phyloP scores from a whole-genome alignment of 352 stramenopile species.

The Saprolegnia parasitica region DNA sequence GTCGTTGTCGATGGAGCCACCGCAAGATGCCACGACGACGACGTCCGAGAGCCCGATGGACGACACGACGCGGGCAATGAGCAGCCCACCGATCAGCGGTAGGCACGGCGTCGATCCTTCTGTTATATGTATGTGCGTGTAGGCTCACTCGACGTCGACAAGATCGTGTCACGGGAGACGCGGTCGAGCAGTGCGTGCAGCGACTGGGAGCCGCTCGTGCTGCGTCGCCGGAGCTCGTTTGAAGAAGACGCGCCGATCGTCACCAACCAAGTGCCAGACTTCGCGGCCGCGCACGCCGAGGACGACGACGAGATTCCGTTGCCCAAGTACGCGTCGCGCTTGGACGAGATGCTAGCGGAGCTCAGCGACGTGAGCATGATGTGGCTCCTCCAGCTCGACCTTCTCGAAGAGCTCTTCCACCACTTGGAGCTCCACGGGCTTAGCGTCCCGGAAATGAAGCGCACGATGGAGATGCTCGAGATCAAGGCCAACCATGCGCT shows the following conservation, averaged over 20 bases:
- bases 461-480: slow-evolving; percentile 7
- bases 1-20: neutral
- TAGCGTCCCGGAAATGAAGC: neutral
- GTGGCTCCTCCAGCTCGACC: slow-evolving; percentile 18
- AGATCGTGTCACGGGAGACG: neutral
- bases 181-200: neutral
- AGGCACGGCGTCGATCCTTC: no score
- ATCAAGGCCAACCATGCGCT: slow-evolving; percentile 1
- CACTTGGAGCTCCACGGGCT: neutral
- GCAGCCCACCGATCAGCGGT: neutral
- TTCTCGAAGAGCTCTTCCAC: neutral
- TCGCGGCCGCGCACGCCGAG: neutral
- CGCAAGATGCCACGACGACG: neutral
- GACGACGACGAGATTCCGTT: neutral
- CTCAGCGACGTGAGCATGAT: slow-evolving; percentile 17
- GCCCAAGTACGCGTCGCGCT: neutral
- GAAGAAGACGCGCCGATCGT: neutral
- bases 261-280: neutral
- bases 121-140: no score
- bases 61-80: neutral
- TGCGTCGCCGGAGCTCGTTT: neutral
- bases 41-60: neutral
- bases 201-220: neutral
- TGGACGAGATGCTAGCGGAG: neutral
- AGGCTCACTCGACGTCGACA: no score